phyloP scores from a whole-genome alignment of 495 filamentous ascomycete genomes.

The Penicillium desertorum region DNA sequence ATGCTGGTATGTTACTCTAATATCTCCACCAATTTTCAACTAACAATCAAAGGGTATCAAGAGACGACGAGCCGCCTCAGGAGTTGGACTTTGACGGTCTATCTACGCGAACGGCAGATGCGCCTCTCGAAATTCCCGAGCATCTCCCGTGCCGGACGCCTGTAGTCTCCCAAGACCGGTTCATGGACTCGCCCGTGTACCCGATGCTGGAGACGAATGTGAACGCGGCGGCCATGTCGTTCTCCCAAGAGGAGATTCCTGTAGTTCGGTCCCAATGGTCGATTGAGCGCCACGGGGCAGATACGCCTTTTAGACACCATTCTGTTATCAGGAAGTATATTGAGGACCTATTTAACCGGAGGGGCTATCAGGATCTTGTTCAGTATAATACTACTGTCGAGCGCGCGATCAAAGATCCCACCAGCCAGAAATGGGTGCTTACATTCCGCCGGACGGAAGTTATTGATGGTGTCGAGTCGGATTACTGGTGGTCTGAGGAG shows the following conservation, averaged over 20 bases:
- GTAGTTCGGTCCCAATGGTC: constrained; percentile 36
- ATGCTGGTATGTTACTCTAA: constrained; percentile 48
- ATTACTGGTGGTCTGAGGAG: constrained; percentile 46
- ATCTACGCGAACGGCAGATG: constrained; percentile 48
- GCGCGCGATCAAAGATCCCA: constrained; percentile 32
- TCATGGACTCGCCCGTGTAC: constrained; percentile 47
- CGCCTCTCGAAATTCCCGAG: constrained; percentile 46
- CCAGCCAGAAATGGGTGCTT: constrained; percentile 34
- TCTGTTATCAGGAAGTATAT: constrained; percentile 40
- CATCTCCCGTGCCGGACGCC: constrained; percentile 48
- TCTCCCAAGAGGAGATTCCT: constrained; percentile 40
- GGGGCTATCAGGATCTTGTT: constrained; percentile 38
- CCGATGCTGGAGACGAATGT: constrained; percentile 44
- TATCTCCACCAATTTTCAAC: not conserved
- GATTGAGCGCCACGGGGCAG: constrained; percentile 34
- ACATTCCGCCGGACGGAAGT: constrained; percentile 35
- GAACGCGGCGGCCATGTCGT: constrained; percentile 41
- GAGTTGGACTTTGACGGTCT: constrained; percentile 42
- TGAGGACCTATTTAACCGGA: constrained; percentile 37
- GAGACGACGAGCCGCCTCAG: constrained; percentile 33
- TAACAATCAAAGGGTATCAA: constrained; percentile 39
- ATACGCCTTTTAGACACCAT: constrained; percentile 43
- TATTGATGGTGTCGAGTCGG: constrained; percentile 17
- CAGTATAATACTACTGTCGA: constrained; percentile 47
- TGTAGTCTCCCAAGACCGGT: constrained; percentile 44